Conservation (phyloP, 108 stramenopile species). For the Pseudonitzschia multistriata region DNA sequence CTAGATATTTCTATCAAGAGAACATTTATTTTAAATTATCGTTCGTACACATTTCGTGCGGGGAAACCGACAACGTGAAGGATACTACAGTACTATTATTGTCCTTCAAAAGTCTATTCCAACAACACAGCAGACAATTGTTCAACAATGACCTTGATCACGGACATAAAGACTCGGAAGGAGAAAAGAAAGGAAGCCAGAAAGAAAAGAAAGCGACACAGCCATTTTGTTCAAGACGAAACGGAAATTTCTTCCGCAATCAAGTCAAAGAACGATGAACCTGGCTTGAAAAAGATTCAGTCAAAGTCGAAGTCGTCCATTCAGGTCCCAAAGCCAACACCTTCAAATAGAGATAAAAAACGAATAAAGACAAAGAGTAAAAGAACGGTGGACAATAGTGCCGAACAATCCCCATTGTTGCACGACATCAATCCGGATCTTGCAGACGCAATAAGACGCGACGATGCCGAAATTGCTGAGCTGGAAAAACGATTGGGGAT, state of each 20-base stretch:
- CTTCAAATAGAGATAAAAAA: not conserved
- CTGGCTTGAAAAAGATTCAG: not conserved
- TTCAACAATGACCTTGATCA: slow-evolving; percentile 14
- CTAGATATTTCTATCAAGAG: too few relatives aligned
- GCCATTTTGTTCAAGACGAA: not conserved
- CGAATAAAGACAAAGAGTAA: not conserved
- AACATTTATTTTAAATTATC: too few relatives aligned
- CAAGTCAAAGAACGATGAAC: slow-evolving; percentile 12
- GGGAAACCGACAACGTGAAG: too few relatives aligned
- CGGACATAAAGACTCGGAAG: slow-evolving; percentile 27
- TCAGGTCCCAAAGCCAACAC: not conserved
- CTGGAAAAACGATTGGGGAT: slow-evolving; percentile 69
- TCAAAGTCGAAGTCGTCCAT: not conserved
- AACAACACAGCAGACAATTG: not conserved
- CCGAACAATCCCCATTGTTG: not conserved
- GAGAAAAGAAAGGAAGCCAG: slow-evolving; percentile 27
- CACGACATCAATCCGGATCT: slow-evolving; percentile 51
- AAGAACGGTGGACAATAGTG: not conserved
- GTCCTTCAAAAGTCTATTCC: not conserved
- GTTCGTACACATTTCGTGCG: too few relatives aligned
- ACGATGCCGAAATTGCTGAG: slow-evolving; percentile 82
- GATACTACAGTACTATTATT: too few relatives aligned
- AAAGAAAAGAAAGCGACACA: slow-evolving; percentile 22
- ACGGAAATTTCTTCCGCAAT: not conserved
- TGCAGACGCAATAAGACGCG: slow-evolving; percentile 63